phyloP scores from a whole-genome alignment of 352 stramenopile genomes.

The Phytophthora cajani region DNA sequence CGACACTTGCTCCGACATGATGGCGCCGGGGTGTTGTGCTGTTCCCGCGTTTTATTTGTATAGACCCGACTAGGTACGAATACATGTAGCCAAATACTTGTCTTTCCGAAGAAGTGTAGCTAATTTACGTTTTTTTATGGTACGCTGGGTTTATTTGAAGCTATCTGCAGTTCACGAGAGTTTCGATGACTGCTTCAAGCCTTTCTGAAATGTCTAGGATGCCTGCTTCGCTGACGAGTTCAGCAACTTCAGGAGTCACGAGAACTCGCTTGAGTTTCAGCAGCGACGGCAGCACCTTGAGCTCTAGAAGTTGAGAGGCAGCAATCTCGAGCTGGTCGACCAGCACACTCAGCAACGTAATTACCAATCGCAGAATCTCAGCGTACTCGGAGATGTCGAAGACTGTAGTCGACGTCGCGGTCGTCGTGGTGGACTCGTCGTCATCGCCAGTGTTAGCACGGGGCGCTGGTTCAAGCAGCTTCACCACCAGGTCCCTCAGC shows the following conservation, averaged over 20 bases:
- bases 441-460: slow-evolving; percentile 8
- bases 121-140: background rate
- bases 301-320: slow-evolving; percentile 46
- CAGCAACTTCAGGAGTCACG: slow-evolving; percentile 4
- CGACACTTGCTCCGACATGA: slow-evolving; percentile 33
- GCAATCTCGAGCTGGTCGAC: slow-evolving; percentile 48
- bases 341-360: slow-evolving; percentile 63
- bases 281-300: slow-evolving; percentile 42
- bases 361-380: slow-evolving; percentile 60
- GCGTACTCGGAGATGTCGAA: slow-evolving; percentile 50
- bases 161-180: slow-evolving; percentile 33
- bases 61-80: slow-evolving; percentile 26
- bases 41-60: slow-evolving; percentile 9
- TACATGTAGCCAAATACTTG: no score
- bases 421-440: background rate
- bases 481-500: slow-evolving; percentile 43
- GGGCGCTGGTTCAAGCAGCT: slow-evolving; percentile 31
- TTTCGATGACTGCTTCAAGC: slow-evolving; percentile 48
- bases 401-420: background rate
- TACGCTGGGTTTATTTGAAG: background rate
- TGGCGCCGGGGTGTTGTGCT: background rate
- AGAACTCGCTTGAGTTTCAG: slow-evolving; percentile 47
- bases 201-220: slow-evolving; percentile 39
- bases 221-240: slow-evolving; percentile 27
- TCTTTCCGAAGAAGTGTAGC: background rate